Percentiles rank a stretch among this genome's conserved stretches.
These are phyloP conservation scores for Aquilaria sinensis DNA, from an alignment of 345 rosid species.

Conservation along the genomic window DNA sequence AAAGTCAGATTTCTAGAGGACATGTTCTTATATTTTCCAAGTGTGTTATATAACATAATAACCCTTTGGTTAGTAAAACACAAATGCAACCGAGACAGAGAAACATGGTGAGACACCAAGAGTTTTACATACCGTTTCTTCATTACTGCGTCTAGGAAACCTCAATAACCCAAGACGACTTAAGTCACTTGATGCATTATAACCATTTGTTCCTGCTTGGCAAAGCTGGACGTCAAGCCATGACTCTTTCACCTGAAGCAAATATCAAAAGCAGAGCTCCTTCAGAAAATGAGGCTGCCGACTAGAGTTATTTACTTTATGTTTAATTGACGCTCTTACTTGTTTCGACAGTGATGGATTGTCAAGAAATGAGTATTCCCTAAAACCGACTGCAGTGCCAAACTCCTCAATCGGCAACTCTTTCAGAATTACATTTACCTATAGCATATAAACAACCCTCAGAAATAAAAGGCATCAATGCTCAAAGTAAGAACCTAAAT, in stretches of 20 bases:
- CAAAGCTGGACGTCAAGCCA: slow-evolving; percentile 91
- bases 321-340: slow-evolving; percentile 27
- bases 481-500: neutral
- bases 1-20: no score
- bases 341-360: slow-evolving; percentile 76
- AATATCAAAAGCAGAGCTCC: slow-evolving; percentile 2
- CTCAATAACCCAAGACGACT: slow-evolving; percentile 44
- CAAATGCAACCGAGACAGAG: no score
- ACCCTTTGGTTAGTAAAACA: no score
- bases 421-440: slow-evolving; percentile 80
- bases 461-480: neutral
- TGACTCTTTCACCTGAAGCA: slow-evolving; percentile 80
- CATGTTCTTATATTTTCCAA: no score
- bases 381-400: slow-evolving; percentile 69
- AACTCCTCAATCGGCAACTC: slow-evolving; percentile 71
- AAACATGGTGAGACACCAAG: slow-evolving; percentile 5
- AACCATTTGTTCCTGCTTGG: slow-evolving; percentile 59
- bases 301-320: neutral
- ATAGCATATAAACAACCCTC: slow-evolving; percentile 19
- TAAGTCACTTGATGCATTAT: slow-evolving; percentile 45
- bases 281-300: neutral
- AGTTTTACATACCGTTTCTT: slow-evolving; percentile 58
- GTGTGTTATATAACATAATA: no score
- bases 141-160: slow-evolving; percentile 76
- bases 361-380: slow-evolving; percentile 82